phyloP scores from a whole-genome alignment of 2,329 filamentous ascomycete species.

The Teratosphaeriaceae sp. region DNA sequence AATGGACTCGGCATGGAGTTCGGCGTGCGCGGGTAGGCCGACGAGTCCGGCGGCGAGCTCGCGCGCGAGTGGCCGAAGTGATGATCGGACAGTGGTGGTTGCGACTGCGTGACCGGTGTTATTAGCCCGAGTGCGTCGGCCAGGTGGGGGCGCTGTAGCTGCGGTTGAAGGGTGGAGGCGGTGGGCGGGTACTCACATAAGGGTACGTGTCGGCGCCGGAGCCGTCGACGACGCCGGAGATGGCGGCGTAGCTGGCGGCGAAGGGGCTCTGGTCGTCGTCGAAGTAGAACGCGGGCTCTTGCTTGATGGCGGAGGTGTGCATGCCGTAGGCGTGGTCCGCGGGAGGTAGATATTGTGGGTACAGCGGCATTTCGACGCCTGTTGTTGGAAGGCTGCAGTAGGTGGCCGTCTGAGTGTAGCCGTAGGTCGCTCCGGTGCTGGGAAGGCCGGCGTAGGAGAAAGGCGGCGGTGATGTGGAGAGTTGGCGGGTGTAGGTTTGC shows the following conservation, averaged over 20 bases:
- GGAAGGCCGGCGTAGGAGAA: slow-evolving; percentile 49
- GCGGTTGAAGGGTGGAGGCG: slow-evolving; percentile 15
- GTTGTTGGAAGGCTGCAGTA: slow-evolving; percentile 37
- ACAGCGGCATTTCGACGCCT: slow-evolving; percentile 41
- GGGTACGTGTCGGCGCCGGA: slow-evolving; percentile 56
- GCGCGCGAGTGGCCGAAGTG: slow-evolving; percentile 59
- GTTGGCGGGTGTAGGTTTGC: slow-evolving; percentile 59
- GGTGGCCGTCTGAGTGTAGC: slow-evolving; percentile 15
- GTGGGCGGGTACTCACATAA: slow-evolving; percentile 61
- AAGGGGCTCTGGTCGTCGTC: slow-evolving; percentile 57
- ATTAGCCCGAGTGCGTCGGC: slow-evolving; percentile 24
- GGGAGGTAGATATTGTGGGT: slow-evolving; percentile 47
- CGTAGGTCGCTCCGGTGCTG: slow-evolving; percentile 36
- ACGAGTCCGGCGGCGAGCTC: slow-evolving; percentile 36
- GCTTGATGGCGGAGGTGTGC: slow-evolving; percentile 51
- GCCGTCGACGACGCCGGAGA: slow-evolving; percentile 61
- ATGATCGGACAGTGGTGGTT: slow-evolving; percentile 69
- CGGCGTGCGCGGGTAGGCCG: slow-evolving; percentile 50
- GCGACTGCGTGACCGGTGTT: slow-evolving; percentile 49
- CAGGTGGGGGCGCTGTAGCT: slow-evolving; percentile 19
- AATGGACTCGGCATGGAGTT: slow-evolving; percentile 65
- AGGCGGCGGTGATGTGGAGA: slow-evolving; percentile 65
- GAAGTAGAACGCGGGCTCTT: slow-evolving; percentile 47
- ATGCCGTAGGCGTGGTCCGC: slow-evolving; percentile 33
- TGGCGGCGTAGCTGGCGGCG: slow-evolving; percentile 62